A percentile compares a stretch with the other conserved stretches of the same genome.
phyloP scores from a whole-genome alignment of 2,329 filamentous ascomycete species.

The Nakataea oryzae region DNA sequence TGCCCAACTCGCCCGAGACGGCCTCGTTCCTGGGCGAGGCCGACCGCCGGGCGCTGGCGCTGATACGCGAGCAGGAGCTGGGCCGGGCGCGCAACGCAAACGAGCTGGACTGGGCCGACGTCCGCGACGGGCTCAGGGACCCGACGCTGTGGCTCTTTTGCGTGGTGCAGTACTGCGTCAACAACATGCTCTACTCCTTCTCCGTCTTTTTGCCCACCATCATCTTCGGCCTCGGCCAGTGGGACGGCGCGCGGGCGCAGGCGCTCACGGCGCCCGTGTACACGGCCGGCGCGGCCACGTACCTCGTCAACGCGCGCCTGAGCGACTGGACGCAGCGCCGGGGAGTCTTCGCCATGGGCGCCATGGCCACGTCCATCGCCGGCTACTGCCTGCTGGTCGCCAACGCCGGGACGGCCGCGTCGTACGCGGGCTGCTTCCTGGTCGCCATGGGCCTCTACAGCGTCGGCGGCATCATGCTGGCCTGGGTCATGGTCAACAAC shows the following conservation, averaged over 20 bases:
- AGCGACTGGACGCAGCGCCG: conserved; percentile 48
- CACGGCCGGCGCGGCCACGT: conserved; percentile 48
- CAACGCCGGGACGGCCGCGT: conserved; percentile 40
- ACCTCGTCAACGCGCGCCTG: conserved; percentile 44
- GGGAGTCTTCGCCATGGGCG: conserved; percentile 40
- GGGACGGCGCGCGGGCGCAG: conserved; percentile 42
- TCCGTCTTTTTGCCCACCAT: conserved; percentile 61
- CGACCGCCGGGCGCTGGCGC: conserved; percentile 34
- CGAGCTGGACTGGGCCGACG: conserved; percentile 35
- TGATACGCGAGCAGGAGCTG: conserved; percentile 6
- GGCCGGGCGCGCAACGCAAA: not conserved
- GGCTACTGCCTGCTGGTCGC: conserved; percentile 52
- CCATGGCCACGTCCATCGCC: conserved; percentile 37
- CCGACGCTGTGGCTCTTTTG: conserved; percentile 56
- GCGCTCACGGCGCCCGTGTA: conserved; percentile 62
- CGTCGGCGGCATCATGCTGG: conserved; percentile 41
- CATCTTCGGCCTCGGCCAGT: conserved; percentile 49
- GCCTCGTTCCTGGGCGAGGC: conserved; percentile 44
- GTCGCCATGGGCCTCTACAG: conserved; percentile 63
- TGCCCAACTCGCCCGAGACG: conserved; percentile 49
- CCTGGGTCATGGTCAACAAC: conserved; percentile 53
- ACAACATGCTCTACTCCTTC: conserved; percentile 59
- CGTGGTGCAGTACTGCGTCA: conserved; percentile 47
- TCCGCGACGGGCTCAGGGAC: conserved; percentile 37
- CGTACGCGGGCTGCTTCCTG: conserved; percentile 61